These are phyloP conservation scores for Clohesyomyces aquaticus DNA, from an alignment of 495 filamentous ascomycete genomes.

Conservation along the genomic window DNA sequence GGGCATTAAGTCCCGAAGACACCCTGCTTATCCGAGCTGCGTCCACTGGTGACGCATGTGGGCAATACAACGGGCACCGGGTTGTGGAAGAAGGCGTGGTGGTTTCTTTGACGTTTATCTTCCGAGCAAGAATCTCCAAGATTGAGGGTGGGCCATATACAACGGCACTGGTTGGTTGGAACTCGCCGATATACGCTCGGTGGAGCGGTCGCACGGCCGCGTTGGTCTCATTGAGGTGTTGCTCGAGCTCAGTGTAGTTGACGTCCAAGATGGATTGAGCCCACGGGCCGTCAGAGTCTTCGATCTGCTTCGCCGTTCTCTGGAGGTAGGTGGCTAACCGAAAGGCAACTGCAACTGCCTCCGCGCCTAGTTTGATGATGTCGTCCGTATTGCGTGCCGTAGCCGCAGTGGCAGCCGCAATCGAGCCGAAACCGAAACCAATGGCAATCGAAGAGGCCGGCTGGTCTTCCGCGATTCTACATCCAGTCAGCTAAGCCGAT, in stretches of 20 bases:
- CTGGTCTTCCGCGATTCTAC: slow-evolving; percentile 25
- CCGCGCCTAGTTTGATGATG: slow-evolving; percentile 19
- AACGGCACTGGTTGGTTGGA: slow-evolving; percentile 14
- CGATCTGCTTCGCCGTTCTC: slow-evolving; percentile 18
- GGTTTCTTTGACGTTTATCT: background rate
- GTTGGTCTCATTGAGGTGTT: slow-evolving; percentile 16
- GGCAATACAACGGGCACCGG: slow-evolving; percentile 20
- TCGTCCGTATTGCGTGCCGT: slow-evolving; percentile 13
- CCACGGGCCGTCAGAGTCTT: slow-evolving; percentile 26
- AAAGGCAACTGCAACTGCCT: slow-evolving; percentile 21
- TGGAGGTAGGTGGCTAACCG: slow-evolving; percentile 20
- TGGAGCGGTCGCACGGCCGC: slow-evolving; percentile 17
- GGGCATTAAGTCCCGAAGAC: slow-evolving; percentile 2
- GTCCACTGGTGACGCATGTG: slow-evolving; percentile 22
- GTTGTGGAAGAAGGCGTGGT: slow-evolving; percentile 12
- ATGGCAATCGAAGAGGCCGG: slow-evolving; percentile 17
- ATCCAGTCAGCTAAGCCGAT: too few species aligned
- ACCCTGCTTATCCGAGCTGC: slow-evolving; percentile 7
- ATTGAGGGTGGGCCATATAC: slow-evolving; percentile 29
- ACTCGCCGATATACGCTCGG: slow-evolving; percentile 20
- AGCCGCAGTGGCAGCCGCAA: slow-evolving; percentile 27
- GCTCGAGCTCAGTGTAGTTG: slow-evolving; percentile 7
- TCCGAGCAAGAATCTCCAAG: slow-evolving; percentile 13
- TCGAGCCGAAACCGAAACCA: slow-evolving; percentile 24
- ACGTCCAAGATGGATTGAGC: slow-evolving; percentile 11